These are phyloP conservation scores for Penicillium janthinellum DNA, from an alignment of 2,329 filamentous ascomycete species.

Conservation along the genomic window DNA sequence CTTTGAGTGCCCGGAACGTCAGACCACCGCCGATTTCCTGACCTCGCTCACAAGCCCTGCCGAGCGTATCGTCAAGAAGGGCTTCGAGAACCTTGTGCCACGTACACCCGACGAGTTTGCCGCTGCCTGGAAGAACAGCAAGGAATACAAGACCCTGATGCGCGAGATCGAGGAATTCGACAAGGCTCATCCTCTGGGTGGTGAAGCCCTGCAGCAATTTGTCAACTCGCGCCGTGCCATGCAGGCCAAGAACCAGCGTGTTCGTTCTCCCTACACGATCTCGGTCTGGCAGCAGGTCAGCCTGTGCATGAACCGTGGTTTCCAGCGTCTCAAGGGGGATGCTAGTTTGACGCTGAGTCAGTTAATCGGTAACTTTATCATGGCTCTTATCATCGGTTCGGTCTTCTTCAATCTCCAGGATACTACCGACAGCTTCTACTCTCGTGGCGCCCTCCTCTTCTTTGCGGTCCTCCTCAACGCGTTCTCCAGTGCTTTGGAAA, in stretches of 20 bases:
- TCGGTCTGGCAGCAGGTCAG: constrained; percentile 74
- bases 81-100: constrained; percentile 65
- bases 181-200: constrained; percentile 45
- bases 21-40: constrained; percentile 72
- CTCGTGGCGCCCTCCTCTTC: constrained; percentile 78
- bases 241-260: constrained; percentile 54
- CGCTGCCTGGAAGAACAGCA: constrained; percentile 56
- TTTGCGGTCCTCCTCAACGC: constrained; percentile 86
- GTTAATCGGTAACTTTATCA: constrained; percentile 68
- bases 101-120: constrained; percentile 72
- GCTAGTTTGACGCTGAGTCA: constrained; percentile 71
- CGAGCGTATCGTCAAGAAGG: constrained; percentile 60
- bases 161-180: constrained; percentile 50
- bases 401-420: constrained; percentile 76
- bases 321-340: constrained; percentile 74
- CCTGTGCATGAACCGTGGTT: constrained; percentile 81
- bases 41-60: constrained; percentile 68
- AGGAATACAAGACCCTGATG: constrained; percentile 47
- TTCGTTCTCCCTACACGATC: constrained; percentile 78
- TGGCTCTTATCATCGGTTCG: constrained; percentile 76
- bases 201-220: constrained; percentile 44
- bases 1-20: constrained; percentile 68
- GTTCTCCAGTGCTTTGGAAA: constrained; percentile 74
- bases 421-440: constrained; percentile 73
- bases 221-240: constrained; percentile 45